Evolutionary conservation across 768 basidiomycete species (phyloP).

Genomic region (Macrolepiota fuliginosa): DNA sequence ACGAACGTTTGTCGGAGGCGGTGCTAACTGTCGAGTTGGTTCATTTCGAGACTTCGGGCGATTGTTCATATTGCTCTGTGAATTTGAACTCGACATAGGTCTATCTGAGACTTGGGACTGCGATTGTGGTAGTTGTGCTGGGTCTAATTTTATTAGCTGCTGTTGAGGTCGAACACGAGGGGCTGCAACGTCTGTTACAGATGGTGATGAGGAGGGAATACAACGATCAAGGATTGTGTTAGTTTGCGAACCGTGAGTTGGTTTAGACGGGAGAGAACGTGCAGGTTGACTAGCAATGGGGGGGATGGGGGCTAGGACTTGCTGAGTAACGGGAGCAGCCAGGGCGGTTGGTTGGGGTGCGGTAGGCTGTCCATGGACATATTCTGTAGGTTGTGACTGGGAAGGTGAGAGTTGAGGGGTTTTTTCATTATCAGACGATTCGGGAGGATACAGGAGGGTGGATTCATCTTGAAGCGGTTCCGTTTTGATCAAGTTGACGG

Average conservation of each 20-base stretch:
- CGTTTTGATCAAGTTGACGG: not conserved
- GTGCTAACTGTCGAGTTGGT: not conserved
- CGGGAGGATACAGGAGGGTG: not conserved
- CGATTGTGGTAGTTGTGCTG: too few relatives aligned
- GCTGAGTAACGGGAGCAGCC: not conserved
- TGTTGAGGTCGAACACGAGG: not conserved
- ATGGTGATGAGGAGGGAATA: slow-evolving; percentile 1
- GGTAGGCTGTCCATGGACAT: not conserved
- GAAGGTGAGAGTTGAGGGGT: not conserved
- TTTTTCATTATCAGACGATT: not conserved
- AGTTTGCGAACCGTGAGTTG: not conserved
- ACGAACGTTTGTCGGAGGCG: not conserved
- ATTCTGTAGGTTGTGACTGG: not conserved
- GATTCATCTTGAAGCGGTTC: slow-evolving; percentile 5
- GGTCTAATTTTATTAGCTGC: too few relatives aligned
- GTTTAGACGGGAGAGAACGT: not conserved
- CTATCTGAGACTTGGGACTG: not conserved
- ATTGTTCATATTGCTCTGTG: not conserved
- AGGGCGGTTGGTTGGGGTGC: not conserved
- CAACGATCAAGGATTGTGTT: not conserved
- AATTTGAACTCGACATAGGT: not conserved
- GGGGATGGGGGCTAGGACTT: not conserved
- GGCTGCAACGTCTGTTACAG: not conserved
- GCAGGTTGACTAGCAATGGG: not conserved
- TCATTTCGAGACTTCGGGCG: not conserved